Base-by-base conservation (phyloP, 2,329 filamentous ascomycete genomes). In the Penicillium sp. region DNA sequence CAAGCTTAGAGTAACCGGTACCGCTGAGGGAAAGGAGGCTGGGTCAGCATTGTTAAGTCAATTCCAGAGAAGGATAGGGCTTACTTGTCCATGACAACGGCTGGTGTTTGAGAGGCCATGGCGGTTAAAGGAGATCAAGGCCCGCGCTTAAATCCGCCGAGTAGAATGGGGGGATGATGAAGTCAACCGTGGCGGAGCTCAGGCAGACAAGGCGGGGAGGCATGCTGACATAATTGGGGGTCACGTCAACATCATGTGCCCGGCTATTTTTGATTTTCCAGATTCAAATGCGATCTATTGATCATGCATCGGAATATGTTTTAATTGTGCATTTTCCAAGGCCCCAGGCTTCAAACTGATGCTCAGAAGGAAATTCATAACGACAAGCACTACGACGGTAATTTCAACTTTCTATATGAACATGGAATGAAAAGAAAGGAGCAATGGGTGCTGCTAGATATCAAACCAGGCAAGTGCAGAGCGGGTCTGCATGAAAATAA, bases 31-130 rank as follows among this genome's bases (percentile, higher is more conserved):
- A 69, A 55, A 65, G 47, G 13, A 19, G 14, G 59, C 35, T 61
- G 67, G 59, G 57, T 65, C 57, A 69, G 66, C 50, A 44, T 41
- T 37, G 37, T 19, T 41, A 56, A 65, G 59, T 61, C 65, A 55
- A 51, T 48, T 57, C 43, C n/a, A n/a, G 47, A 14, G 31, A 21
- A 19, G 27, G 43, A 60, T 46, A 46, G 59, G 65, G 85, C 91
- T 80, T 89, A 97, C 95, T 99, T 99, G 95, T 99, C 95, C 93
- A 99, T 99, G 91, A 99, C 95, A 97, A 99, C 95, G 90, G 95
- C 95, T 72, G 95, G 95, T 76, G 95, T 98, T 87, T 98, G 93
- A 82, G 90, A 90, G 75, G 95, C 93, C 95, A 99, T 99, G 62
- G 70, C 75, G 70, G 59, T 58, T 56, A 52, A 46, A 51, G 33